Conservation (phyloP, 1,139 yeast genomes). For the Yamadazyma blattariae region DNA sequence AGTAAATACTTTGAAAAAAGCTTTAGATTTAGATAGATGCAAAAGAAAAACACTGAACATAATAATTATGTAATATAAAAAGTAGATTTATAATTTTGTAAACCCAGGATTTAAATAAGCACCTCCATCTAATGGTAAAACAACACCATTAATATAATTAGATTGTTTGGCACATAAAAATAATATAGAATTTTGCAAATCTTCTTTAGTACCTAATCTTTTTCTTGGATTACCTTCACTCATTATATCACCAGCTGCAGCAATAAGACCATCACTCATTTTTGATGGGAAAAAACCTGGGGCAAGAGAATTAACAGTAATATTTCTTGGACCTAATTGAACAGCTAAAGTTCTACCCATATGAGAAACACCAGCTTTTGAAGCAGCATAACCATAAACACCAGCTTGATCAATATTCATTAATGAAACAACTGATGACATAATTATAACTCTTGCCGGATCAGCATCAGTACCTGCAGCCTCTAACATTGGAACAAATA, state of each 20-base stretch:
- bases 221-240: constrained; percentile 55
- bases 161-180: constrained; percentile 61
- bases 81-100: constrained; percentile 15
- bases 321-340: constrained; percentile 64
- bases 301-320: constrained; percentile 67
- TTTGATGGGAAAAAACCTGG: constrained; percentile 81
- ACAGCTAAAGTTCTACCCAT: constrained; percentile 61
- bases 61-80: no score
- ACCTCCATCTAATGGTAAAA: constrained; percentile 78
- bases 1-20: no score
- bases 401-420: constrained; percentile 49
- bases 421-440: constrained; percentile 60
- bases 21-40: no score
- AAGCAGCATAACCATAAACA: constrained; percentile 69
- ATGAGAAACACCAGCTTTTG: constrained; percentile 77
- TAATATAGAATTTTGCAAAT: constrained; percentile 56
- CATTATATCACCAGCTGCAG: constrained; percentile 51
- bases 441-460: constrained; percentile 65
- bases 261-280: constrained; percentile 69
- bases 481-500: constrained; percentile 56
- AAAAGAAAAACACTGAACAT: no score
- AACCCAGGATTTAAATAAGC: constrained; percentile 28
- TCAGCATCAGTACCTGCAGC: constrained; percentile 54
- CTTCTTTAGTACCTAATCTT: constrained; percentile 63
- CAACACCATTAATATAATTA: constrained; percentile 66